Conservation (phyloP, 805 yeast species). For the Metschnikowia corniflorae region DNA sequence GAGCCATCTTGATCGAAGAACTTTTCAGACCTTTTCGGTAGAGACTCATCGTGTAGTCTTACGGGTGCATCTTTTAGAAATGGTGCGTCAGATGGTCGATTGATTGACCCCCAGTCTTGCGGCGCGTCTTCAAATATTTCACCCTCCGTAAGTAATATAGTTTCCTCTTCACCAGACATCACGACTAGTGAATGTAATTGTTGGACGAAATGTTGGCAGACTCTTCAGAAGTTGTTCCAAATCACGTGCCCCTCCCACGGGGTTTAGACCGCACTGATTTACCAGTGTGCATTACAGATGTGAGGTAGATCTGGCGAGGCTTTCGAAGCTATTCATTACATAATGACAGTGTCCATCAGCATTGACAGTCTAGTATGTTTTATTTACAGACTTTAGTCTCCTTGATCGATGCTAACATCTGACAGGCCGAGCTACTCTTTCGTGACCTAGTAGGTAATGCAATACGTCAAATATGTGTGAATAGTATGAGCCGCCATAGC, state of each 20-base stretch:
- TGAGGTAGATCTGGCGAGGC: too few species aligned
- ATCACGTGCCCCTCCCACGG: too few species aligned
- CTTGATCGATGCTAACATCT: neutral
- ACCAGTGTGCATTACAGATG: too few species aligned
- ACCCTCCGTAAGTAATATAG: conserved; percentile 5
- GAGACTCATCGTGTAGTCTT: conserved; percentile 18
- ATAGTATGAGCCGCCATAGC: conserved; percentile 9
- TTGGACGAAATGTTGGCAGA: neutral
- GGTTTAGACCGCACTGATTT: too few species aligned
- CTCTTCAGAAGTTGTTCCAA: too few species aligned
- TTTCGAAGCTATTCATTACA: too few species aligned
- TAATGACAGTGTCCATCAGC: conserved; percentile 10
- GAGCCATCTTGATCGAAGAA: conserved; percentile 85
- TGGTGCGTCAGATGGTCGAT: conserved; percentile 3
- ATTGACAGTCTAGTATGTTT: conserved; percentile 16
- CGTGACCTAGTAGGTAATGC: conserved; percentile 33
- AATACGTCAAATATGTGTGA: conserved; percentile 25
- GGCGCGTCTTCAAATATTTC: conserved; percentile 40
- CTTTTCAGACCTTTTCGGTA: conserved; percentile 79
- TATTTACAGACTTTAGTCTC: neutral
- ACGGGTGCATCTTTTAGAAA: neutral
- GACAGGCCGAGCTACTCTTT: conserved; percentile 37
- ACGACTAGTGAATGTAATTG: neutral
- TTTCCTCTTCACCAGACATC: conserved; percentile 14
- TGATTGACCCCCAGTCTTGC: conserved; percentile 50